Evolutionary conservation across 306 rosid genomes (phyloP).

Genomic region (Fragaria vesca): DNA sequence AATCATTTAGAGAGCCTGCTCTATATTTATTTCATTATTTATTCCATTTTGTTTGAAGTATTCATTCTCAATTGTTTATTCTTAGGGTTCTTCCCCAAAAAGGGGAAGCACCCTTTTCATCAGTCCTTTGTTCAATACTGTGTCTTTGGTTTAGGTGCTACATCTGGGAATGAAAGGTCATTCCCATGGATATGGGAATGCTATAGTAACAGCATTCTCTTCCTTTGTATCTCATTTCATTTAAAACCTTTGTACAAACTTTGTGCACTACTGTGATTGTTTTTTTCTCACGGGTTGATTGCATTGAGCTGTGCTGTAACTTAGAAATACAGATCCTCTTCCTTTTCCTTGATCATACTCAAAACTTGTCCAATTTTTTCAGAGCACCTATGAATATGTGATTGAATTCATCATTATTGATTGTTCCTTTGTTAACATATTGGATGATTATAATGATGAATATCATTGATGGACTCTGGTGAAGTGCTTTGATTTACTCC

Average conservation of each 20-base stretch:
- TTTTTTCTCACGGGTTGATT: conserved; percentile 36
- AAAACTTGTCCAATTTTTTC: not conserved
- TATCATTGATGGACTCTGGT: not conserved
- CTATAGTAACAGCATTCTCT: conserved; percentile 20
- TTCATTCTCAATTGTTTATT: conserved; percentile 59
- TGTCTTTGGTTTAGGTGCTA: conserved; percentile 44
- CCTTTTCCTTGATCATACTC: conserved; percentile 1
- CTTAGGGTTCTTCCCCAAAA: conserved; percentile 56
- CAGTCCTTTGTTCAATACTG: conserved; percentile 33
- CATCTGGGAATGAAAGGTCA: conserved; percentile 60
- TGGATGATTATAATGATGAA: not conserved
- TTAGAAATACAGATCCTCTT: conserved; percentile 6
- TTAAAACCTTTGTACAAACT: conserved; percentile 42
- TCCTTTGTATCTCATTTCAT: conserved; percentile 45
- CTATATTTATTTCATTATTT: conserved; percentile 34
- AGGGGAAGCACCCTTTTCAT: conserved; percentile 42
- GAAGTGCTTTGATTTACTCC: not conserved
- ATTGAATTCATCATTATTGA: not conserved
- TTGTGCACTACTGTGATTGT: conserved; percentile 35
- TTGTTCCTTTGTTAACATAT: not conserved
- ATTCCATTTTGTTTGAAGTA: conserved; percentile 41
- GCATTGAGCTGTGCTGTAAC: conserved; percentile 31
- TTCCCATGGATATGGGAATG: conserved; percentile 48
- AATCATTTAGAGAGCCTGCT: conserved; percentile 53
- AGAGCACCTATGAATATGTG: not conserved